phyloP scores from a whole-genome alignment of 306 rosid species.

The Pyrus pyrifolia region DNA sequence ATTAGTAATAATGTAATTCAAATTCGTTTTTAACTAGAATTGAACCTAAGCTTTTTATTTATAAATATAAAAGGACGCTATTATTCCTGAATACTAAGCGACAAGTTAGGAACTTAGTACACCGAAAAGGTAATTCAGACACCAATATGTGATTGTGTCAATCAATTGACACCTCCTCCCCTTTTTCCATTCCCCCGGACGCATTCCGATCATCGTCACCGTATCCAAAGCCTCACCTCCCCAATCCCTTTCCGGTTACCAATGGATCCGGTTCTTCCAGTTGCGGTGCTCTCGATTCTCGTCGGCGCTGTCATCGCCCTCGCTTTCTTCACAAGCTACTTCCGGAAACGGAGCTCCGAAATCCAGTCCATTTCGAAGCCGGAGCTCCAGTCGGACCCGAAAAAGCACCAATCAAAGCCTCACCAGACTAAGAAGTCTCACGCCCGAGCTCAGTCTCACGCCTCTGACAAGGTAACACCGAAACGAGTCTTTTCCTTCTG shows the following conservation, averaged over 20 bases:
- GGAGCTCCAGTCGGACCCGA: constrained; percentile 42
- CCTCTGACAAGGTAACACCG: constrained; percentile 63
- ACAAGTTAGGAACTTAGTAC: no score
- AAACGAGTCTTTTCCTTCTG: neutral
- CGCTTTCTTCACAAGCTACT: constrained; percentile 60
- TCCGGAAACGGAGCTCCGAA: constrained; percentile 63
- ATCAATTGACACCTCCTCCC: neutral
- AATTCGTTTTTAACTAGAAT: accelerated
- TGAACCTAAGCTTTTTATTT: no score
- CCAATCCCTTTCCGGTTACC: neutral
- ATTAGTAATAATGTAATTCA: no score
- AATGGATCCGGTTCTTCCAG: constrained; percentile 63
- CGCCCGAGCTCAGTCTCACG: constrained; percentile 49
- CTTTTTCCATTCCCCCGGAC: neutral
- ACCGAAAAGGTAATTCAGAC: no score
- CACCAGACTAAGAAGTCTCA: constrained; percentile 53
- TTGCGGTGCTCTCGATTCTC: constrained; percentile 47
- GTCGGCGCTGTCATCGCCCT: constrained; percentile 62
- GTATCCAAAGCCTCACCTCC: neutral
- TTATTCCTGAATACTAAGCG: no score
- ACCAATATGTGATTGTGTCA: neutral
- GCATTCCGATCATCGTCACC: neutral
- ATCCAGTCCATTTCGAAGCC: constrained; percentile 62
- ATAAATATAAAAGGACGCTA: no score
- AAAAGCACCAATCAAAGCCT: constrained; percentile 40